Conservation (phyloP, 73 alveolate species). For the Effrenium voratum region DNA sequence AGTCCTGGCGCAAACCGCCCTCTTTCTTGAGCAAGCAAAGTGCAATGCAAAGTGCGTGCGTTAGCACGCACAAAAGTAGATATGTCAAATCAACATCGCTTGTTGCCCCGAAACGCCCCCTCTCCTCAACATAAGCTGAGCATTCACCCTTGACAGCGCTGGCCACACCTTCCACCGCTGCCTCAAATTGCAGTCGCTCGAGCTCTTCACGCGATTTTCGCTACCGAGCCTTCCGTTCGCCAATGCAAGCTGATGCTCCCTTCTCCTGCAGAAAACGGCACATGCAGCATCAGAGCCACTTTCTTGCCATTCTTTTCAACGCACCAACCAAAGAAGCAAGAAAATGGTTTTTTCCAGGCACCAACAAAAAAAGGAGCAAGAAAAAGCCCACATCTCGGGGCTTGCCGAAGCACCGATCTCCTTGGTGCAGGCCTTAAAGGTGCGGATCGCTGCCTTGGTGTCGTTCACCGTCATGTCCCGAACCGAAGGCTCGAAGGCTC, state of each 20-base stretch:
- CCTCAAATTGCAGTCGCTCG: neutral
- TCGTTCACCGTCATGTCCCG: conserved; percentile 42
- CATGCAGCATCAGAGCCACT: neutral
- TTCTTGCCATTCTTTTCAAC: neutral
- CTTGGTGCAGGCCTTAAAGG: conserved; percentile 77
- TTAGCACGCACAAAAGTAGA: neutral
- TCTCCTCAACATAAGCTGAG: conserved; percentile 65
- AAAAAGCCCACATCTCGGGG: neutral
- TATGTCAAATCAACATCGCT: neutral
- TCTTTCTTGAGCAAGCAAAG: neutral
- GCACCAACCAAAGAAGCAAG: neutral
- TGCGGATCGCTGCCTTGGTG: conserved; percentile 73
- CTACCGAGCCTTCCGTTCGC: conserved; percentile 52
- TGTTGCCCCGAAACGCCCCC: neutral
- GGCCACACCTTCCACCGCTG: conserved; percentile 52
- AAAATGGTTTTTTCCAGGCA: neutral
- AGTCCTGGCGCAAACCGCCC: neutral
- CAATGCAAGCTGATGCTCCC: conserved; percentile 62
- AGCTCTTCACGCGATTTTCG: neutral
- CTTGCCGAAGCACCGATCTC: neutral
- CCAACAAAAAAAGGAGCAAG: neutral
- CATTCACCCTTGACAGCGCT: conserved; percentile 69
- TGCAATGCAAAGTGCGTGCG: neutral
- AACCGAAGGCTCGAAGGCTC: neutral
- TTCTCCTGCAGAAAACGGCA: conserved; percentile 32